Evolutionary conservation across 2,329 filamentous ascomycete genomes (phyloP).

Genomic region (Diaporthe sp.): DNA sequence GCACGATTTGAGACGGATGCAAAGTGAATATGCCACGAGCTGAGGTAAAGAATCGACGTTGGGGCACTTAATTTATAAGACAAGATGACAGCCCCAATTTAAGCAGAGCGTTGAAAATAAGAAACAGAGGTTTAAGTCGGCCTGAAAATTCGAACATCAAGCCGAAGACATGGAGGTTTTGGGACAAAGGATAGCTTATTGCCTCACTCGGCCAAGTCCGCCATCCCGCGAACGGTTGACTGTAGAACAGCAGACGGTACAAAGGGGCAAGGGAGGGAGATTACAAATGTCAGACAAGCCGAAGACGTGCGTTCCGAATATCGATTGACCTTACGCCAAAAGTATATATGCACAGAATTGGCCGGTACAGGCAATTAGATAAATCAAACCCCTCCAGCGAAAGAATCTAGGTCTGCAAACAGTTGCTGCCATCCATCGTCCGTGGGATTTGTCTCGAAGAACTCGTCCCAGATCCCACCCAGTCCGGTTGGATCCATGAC

Average conservation of each 20-base stretch:
- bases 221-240: constrained; percentile 3
- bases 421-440: constrained; percentile 42
- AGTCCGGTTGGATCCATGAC: constrained; percentile 10
- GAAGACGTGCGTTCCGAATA: not conserved
- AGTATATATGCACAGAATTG: not conserved
- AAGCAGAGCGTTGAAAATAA: not conserved
- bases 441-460: constrained; percentile 25
- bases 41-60: not conserved
- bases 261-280: not conserved
- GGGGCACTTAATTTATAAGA: not conserved
- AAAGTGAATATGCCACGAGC: not conserved
- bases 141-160: too few species aligned
- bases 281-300: not conserved
- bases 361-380: not conserved
- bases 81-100: not conserved
- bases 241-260: not conserved
- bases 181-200: constrained; percentile 14
- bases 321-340: not conserved
- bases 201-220: not conserved
- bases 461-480: constrained; percentile 38
- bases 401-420: constrained; percentile 42
- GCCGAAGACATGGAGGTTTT: not conserved
- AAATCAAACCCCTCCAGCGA: constrained; percentile 15
- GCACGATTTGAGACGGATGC: too few species aligned
- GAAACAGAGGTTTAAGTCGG: not conserved